phyloP scores from a whole-genome alignment of 2,329 filamentous ascomycete species.

The Passalora sequoiae region DNA sequence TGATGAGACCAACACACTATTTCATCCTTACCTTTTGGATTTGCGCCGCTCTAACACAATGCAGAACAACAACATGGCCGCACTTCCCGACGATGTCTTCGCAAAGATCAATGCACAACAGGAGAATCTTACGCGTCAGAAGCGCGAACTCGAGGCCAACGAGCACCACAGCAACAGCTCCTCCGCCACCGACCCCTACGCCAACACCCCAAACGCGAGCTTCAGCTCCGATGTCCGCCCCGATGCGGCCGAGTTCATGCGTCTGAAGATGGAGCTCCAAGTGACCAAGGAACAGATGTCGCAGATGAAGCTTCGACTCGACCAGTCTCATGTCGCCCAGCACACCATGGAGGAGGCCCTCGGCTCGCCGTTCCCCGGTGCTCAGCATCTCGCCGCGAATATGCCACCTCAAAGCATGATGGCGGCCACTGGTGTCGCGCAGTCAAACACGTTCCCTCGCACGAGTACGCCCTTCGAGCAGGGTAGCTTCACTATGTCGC shows the following conservation, averaged over 20 bases:
- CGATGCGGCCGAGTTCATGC: constrained; percentile 57
- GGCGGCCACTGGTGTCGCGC: constrained; percentile 8
- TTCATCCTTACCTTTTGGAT: constrained; percentile 16
- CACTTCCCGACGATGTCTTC: constrained; percentile 63
- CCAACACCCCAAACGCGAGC: constrained; percentile 24
- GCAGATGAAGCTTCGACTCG: constrained; percentile 66
- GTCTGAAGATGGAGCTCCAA: constrained; percentile 66
- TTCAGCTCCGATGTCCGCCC: constrained; percentile 24
- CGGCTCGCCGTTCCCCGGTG: constrained; percentile 30
- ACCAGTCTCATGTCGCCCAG: constrained; percentile 58
- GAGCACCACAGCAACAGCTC: constrained; percentile 31
- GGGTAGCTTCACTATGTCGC: constrained; percentile 15
- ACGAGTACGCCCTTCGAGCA: constrained; percentile 16
- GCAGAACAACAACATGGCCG: constrained; percentile 14
- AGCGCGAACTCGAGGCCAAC: constrained; percentile 46
- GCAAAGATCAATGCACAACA: constrained; percentile 71
- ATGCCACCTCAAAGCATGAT: constrained; percentile 22
- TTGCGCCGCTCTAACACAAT: neutral
- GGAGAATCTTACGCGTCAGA: constrained; percentile 54
- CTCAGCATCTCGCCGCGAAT: constrained; percentile 28
- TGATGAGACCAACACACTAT: constrained; percentile 25
- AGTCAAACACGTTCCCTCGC: constrained; percentile 13
- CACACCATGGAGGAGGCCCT: constrained; percentile 52
- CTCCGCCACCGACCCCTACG: constrained; percentile 30
- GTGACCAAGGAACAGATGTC: constrained; percentile 65